Conservation (phyloP, 1,284 basidiomycete genomes). For the Fomitopsis betulina region DNA sequence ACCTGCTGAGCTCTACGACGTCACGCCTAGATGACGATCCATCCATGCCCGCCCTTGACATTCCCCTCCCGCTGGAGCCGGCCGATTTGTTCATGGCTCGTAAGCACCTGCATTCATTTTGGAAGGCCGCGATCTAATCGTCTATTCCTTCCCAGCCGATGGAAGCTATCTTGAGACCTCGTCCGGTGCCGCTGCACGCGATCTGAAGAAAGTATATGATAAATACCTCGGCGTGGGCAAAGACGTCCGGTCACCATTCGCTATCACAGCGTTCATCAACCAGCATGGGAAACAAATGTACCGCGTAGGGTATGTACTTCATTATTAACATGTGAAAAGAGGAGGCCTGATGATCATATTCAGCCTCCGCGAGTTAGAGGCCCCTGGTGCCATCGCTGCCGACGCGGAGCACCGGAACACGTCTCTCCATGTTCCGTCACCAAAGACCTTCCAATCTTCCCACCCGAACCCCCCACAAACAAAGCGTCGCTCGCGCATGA, state of each 20-base stretch:
- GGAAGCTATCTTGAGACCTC: slow-evolving; percentile 75
- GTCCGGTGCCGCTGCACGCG: slow-evolving; percentile 64
- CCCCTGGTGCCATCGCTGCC: slow-evolving; percentile 39
- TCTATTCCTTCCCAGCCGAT: slow-evolving; percentile 32
- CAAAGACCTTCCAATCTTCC: slow-evolving; percentile 11
- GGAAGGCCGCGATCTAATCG: not conserved
- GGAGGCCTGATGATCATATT: not conserved
- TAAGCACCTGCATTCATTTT: slow-evolving; percentile 34
- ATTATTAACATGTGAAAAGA: slow-evolving; percentile 5
- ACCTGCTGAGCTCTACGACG: not conserved
- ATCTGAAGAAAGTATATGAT: slow-evolving; percentile 72
- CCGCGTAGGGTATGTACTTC: slow-evolving; percentile 59
- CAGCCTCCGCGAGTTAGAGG: slow-evolving; percentile 46
- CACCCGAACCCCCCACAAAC: slow-evolving; percentile 15
- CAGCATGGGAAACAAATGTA: slow-evolving; percentile 73
- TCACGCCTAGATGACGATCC: not conserved
- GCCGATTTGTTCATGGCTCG: slow-evolving; percentile 59
- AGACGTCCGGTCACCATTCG: slow-evolving; percentile 68
- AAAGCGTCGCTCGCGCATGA: slow-evolving; percentile 60
- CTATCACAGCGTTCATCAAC: slow-evolving; percentile 72
- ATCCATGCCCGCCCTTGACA: not conserved
- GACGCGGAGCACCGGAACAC: slow-evolving; percentile 24
- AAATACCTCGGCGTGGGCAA: slow-evolving; percentile 59
- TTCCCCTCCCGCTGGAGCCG: not conserved
- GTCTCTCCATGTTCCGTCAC: slow-evolving; percentile 9